phyloP scores from a whole-genome alignment of 495 filamentous ascomycete species.

The Penicillium longicatenatum region DNA sequence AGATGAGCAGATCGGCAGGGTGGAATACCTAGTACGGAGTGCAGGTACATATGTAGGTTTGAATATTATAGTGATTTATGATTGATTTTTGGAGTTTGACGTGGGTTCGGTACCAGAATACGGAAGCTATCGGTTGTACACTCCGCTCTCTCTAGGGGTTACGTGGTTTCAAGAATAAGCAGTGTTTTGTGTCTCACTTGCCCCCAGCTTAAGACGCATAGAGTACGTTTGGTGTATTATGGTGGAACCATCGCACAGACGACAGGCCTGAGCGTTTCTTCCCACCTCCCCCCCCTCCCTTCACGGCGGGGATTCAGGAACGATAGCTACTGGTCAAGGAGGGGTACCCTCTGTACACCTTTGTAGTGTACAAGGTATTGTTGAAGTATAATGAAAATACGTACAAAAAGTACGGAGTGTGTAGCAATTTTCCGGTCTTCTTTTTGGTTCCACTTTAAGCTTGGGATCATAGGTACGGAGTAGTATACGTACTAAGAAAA shows the following conservation, averaged over 20 bases:
- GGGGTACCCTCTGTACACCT: background rate
- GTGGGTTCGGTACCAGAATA: background rate
- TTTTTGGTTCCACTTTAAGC: slow-evolving; percentile 8
- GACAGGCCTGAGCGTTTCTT: slow-evolving; percentile 23
- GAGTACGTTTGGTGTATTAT: background rate
- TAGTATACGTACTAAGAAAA: too few species aligned
- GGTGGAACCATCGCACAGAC: slow-evolving; percentile 16
- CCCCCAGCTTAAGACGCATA: slow-evolving; percentile 6
- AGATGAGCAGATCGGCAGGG: slow-evolving; percentile 30
- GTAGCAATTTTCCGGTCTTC: slow-evolving; percentile 17
- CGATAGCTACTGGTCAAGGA: slow-evolving; percentile 33
- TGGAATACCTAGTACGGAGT: too few species aligned
- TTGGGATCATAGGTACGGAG: too few species aligned
- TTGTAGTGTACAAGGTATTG: too few species aligned
- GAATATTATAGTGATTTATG: too few species aligned
- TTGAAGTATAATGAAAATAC: background rate
- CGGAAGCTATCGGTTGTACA: background rate
- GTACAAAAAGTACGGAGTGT: background rate
- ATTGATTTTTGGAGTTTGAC: background rate
- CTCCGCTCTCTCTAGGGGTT: background rate
- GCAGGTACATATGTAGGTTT: too few species aligned
- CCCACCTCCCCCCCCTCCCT: slow-evolving; percentile 16
- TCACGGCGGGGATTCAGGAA: slow-evolving; percentile 34
- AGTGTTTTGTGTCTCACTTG: slow-evolving; percentile 21
- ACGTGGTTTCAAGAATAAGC: slow-evolving; percentile 10